Conservation (phyloP, 1,139 yeast species). For the Nakaseomyces bracarensis region DNA sequence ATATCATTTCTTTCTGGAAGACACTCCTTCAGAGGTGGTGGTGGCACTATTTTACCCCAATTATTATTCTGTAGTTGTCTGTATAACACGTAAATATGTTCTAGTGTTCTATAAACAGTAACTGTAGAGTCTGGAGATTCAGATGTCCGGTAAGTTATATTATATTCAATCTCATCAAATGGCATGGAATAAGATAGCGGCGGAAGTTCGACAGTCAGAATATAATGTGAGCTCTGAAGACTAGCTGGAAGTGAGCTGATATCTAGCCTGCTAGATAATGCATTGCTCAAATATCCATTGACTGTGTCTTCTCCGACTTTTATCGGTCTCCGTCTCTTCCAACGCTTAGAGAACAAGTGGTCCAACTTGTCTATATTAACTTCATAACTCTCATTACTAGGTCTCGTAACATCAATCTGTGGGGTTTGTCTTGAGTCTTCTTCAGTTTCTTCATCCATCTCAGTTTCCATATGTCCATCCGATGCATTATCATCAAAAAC, state of each 20-base stretch:
- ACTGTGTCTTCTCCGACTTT: neutral
- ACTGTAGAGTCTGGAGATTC: neutral
- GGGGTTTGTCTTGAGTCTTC: no score
- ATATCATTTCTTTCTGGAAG: constrained; percentile 60
- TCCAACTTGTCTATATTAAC: neutral
- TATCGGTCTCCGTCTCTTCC: constrained; percentile 2
- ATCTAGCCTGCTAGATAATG: neutral
- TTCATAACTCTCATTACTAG: neutral
- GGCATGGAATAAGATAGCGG: neutral
- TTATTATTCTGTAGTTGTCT: constrained; percentile 72
- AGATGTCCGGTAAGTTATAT: neutral
- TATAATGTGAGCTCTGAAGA: neutral
- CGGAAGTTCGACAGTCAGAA: neutral
- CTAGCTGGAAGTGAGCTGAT: neutral
- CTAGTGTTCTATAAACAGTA: neutral
- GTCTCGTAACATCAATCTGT: no score
- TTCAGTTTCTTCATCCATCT: neutral
- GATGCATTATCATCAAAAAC: neutral
- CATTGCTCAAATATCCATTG: constrained; percentile 1
- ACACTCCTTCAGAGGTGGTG: constrained; percentile 69
- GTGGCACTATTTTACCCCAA: constrained; percentile 82
- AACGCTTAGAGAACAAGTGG: neutral
- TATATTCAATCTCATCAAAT: neutral
- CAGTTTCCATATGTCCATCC: neutral
- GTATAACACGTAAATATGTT: constrained; percentile 74